These are phyloP conservation scores for Alternaria sp. DNA, from an alignment of 2,329 filamentous ascomycete genomes.

Conservation along the genomic window DNA sequence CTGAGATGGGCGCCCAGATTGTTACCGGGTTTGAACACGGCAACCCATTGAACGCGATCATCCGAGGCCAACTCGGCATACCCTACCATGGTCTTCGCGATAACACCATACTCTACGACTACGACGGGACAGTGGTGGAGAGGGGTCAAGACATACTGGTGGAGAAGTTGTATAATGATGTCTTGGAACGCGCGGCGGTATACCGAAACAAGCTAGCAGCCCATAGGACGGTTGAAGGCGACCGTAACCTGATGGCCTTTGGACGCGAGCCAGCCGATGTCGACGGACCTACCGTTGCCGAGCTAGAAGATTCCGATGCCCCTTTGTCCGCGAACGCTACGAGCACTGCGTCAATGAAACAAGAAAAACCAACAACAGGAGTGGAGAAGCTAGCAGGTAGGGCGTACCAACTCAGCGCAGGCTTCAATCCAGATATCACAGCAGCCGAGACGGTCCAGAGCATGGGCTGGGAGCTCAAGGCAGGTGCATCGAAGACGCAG, in stretches of 20 bases:
- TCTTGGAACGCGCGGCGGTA: constrained; percentile 87
- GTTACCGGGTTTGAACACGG: constrained; percentile 96
- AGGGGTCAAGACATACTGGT: constrained; percentile 79
- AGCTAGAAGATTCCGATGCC: constrained; percentile 74
- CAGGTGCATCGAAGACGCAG: constrained; percentile 66
- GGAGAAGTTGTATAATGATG: constrained; percentile 93
- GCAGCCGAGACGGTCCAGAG: constrained; percentile 78
- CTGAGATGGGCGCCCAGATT: constrained; percentile 98
- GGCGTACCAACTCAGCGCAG: constrained; percentile 72
- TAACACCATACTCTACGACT: constrained; percentile 88
- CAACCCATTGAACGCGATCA: constrained; percentile 89
- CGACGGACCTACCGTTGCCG: constrained; percentile 72
- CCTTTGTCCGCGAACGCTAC: constrained; percentile 59
- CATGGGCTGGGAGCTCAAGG: constrained; percentile 83
- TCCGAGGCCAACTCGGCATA: constrained; percentile 87
- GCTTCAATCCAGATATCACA: constrained; percentile 72
- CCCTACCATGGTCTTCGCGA: constrained; percentile 83
- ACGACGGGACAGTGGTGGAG: constrained; percentile 79
- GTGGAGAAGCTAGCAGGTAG: constrained; percentile 72
- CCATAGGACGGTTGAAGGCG: constrained; percentile 78
- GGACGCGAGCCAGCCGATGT: constrained; percentile 73
- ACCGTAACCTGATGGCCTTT: constrained; percentile 80
- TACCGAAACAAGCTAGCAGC: constrained; percentile 82
- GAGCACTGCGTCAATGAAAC: constrained; percentile 45
- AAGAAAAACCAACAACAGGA: constrained; percentile 60